Evolutionary conservation across 257 asterid genomes (phyloP), one percentile per base, ranked within the genome.

Genomic region (Solanum piurae): DNA sequence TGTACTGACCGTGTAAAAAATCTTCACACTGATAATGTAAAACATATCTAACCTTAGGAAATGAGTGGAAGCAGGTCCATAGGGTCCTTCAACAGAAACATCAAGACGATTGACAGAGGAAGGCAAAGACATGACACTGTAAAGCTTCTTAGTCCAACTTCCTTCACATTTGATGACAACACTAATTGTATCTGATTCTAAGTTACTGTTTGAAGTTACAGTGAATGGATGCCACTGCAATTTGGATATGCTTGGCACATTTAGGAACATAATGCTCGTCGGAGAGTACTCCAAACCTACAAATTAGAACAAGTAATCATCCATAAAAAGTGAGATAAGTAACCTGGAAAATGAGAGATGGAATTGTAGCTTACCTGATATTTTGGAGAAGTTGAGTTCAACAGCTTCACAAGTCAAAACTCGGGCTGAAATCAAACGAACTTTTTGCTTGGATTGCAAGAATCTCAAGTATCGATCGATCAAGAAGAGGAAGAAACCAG

Each of bases 151-250:
- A 55, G 98, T 94, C 99, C 99, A 97, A 73, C 79, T 92, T 34
- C 99, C 99, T 75, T 94, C 99, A 40, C 98, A 93, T 91, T 94
- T 95, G 89, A 97, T 92, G 86, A 94, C 89, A 33, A 96, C 98
- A 86, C 98, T 95, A 55, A 96, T 88, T 23, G 88, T 94, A 40
- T 95, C 98, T 23, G 93, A 94, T 84, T 97, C 99, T 82, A 96
- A 86, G 84, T 89, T 92, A 86, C 93, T 89, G 77, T 88, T 97
- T 69, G 99, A 95, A 33, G 94, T 95, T 9, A 97, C 87, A 14
- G 99, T 97, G 89, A 96, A 97, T 69, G 99, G 99, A 91, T 97
- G 99, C 99, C 99, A 97, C 71, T 97, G 99, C 76, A 96, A 90
- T 93, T 93, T 97, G 79, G 99, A 97, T 79, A 97, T 91, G 92